These are phyloP conservation scores for Hypoxylon sp. DNA, from an alignment of 2,329 filamentous ascomycete genomes.

Conservation along the genomic window DNA sequence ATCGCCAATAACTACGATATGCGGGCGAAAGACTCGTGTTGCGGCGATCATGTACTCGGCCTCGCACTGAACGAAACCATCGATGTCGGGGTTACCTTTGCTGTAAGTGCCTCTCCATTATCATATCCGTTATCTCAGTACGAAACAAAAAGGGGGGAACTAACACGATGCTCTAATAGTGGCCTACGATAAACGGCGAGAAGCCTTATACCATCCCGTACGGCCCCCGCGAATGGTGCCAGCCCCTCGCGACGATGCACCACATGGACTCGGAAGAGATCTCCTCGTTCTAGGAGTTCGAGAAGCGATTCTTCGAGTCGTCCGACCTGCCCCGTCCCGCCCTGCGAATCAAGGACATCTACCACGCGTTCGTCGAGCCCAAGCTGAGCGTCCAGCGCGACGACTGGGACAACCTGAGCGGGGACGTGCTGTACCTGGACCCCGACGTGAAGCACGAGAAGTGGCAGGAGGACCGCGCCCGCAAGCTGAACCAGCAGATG, in stretches of 20 bases:
- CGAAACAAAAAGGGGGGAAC: constrained; percentile 2
- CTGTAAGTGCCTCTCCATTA: constrained; percentile 53
- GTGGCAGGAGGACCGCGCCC: constrained; percentile 50
- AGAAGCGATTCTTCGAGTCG: constrained; percentile 53
- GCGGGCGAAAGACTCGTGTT: constrained; percentile 57
- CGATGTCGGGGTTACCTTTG: constrained; percentile 56
- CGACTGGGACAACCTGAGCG: constrained; percentile 66
- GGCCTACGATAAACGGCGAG: constrained; percentile 67
- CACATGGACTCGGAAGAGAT: constrained; percentile 64
- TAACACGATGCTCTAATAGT: constrained; percentile 55
- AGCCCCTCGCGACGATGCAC: constrained; percentile 68
- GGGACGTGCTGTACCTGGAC: constrained; percentile 57
- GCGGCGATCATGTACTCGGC: constrained; percentile 64
- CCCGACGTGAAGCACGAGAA: constrained; percentile 47
- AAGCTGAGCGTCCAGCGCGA: constrained; percentile 54
- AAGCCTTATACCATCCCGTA: constrained; percentile 65
- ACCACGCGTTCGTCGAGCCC: constrained; percentile 58
- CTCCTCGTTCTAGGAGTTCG: constrained; percentile 63
- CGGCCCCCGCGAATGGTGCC: constrained; percentile 63
- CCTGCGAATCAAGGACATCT: constrained; percentile 62
- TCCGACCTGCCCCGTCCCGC: constrained; percentile 42
- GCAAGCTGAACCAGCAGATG: constrained; percentile 43
- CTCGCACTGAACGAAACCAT: constrained; percentile 59
- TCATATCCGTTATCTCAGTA: background rate
- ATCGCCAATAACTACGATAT: constrained; percentile 62